Conservation (phyloP, 495 filamentous ascomycete species). For the Xylaria cubensis region DNA sequence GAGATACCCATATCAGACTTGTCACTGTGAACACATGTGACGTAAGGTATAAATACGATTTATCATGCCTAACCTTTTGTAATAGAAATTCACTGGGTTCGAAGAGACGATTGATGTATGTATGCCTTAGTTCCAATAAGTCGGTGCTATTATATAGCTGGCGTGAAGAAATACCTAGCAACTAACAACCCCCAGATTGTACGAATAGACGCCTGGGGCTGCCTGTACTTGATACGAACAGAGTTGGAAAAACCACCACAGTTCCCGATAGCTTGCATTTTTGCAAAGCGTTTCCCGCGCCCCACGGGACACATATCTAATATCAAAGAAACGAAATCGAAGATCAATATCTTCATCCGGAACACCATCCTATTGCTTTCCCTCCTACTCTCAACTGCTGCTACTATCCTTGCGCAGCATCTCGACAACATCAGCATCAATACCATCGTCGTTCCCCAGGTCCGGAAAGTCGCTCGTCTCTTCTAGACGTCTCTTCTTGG, state of each 20-base stretch:
- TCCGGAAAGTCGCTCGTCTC: slow-evolving; percentile 69
- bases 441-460: slow-evolving; percentile 71
- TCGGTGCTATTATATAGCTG: neutral
- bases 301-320: neutral
- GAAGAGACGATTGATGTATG: neutral
- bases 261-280: neutral
- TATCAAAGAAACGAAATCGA: slow-evolving; percentile 3
- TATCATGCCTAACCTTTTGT: neutral
- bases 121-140: neutral
- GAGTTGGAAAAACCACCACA: neutral
- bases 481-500: slow-evolving; percentile 80
- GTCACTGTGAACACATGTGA: neutral
- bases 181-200: neutral
- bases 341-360: neutral
- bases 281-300: neutral
- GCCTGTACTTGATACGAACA: neutral
- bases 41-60: neutral
- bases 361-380: neutral
- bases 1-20: neutral
- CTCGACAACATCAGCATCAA: slow-evolving; percentile 86
- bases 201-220: neutral
- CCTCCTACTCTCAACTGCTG: slow-evolving; percentile 4
- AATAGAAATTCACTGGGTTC: neutral
- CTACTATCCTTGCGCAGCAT: slow-evolving; percentile 66
- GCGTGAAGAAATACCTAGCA: neutral